phyloP scores from a whole-genome alignment of 2,329 filamentous ascomycete genomes.

The Cercospora berteroae region DNA sequence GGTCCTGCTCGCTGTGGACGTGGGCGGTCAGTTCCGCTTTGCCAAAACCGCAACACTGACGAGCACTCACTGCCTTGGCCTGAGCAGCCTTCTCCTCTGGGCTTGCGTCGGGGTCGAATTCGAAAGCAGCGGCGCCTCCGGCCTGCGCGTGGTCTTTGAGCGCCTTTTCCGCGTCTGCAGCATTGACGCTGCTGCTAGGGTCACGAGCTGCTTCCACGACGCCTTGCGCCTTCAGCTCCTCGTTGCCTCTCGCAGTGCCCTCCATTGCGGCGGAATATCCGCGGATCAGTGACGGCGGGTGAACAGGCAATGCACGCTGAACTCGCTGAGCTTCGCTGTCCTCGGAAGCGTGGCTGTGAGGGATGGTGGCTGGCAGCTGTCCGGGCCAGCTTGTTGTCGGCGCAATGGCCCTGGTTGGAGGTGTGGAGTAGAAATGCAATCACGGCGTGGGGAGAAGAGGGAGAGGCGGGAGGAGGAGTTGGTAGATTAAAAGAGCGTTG shows the following conservation, averaged over 20 bases:
- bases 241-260: conserved; percentile 30
- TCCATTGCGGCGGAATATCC: conserved; percentile 19
- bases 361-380: conserved; percentile 2
- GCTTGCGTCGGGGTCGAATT: conserved; percentile 82
- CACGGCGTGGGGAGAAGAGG: not conserved
- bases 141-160: conserved; percentile 75
- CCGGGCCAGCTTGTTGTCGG: conserved; percentile 2
- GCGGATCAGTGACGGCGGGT: not conserved
- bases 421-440: not conserved
- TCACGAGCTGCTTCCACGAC: conserved; percentile 74
- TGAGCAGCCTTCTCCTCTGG: conserved; percentile 81
- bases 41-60: not conserved
- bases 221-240: conserved; percentile 78
- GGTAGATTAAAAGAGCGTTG: not conserved
- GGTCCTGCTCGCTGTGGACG: conserved; percentile 26
- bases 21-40: conserved; percentile 21
- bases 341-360: not conserved
- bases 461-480: not conserved
- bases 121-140: conserved; percentile 75
- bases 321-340: conserved; percentile 1
- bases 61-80: conserved; percentile 62
- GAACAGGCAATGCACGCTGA: not conserved
- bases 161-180: conserved; percentile 69
- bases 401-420: conserved; percentile 1
- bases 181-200: conserved; percentile 64